These are phyloP conservation scores for Tothia fuscella DNA, from an alignment of 2,329 filamentous ascomycete species.

Conservation along the genomic window DNA sequence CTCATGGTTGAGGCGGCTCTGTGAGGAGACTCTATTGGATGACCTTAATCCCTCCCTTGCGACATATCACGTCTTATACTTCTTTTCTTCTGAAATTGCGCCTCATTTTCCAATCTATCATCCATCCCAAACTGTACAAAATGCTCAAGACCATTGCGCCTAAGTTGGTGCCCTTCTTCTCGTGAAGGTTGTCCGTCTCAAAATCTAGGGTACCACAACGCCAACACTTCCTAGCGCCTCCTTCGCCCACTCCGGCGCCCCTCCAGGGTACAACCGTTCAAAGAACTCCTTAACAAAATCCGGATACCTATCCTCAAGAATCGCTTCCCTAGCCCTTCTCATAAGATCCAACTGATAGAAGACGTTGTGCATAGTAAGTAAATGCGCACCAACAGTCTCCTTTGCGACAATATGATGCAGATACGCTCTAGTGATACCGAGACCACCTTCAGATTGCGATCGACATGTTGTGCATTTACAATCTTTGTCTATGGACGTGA, in stretches of 20 bases:
- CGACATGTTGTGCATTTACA: constrained; percentile 74
- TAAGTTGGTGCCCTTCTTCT: no score
- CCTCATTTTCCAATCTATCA: no score
- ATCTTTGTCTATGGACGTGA: constrained; percentile 67
- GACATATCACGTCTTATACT: no score
- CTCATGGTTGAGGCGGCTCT: no score
- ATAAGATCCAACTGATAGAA: constrained; percentile 84
- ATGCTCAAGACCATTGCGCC: no score
- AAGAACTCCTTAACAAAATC: constrained; percentile 72
- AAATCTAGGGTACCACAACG: constrained; percentile 33
- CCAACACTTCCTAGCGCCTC: constrained; percentile 67
- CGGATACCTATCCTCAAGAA: constrained; percentile 71
- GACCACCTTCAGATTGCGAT: constrained; percentile 45
- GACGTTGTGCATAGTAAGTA: constrained; percentile 90
- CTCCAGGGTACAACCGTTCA: constrained; percentile 48
- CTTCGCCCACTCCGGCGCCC: constrained; percentile 70
- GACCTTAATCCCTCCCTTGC: no score
- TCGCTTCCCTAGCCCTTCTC: constrained; percentile 59
- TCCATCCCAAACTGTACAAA: no score
- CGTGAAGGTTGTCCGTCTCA: no score
- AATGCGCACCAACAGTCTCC: constrained; percentile 81
- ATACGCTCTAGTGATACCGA: constrained; percentile 79
- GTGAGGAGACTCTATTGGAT: no score
- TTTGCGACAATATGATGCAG: constrained; percentile 87
- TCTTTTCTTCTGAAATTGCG: no score